Percentiles rank a stretch among this genome's conserved stretches.
Conservation (phyloP, 202 grass and related monocot genomes). For the Saccharum hybrid region DNA sequence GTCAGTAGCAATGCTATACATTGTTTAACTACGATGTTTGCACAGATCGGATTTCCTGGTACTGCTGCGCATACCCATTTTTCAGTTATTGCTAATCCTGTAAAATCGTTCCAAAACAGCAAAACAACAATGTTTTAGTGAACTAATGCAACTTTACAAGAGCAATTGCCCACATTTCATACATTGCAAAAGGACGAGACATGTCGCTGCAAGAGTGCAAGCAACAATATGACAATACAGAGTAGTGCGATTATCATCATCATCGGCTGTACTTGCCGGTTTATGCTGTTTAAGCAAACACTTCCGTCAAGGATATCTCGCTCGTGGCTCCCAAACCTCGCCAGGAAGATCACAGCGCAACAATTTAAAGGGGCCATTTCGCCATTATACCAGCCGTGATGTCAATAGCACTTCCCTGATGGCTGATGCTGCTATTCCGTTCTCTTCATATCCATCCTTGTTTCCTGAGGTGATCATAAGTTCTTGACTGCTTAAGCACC, state of each 20-base stretch:
- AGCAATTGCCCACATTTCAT: neutral
- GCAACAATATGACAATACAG: neutral
- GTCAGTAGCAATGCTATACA: neutral
- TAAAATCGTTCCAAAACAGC: neutral
- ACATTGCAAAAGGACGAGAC: neutral
- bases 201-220: neutral
- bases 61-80: neutral
- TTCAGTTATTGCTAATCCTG: neutral
- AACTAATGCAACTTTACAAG: neutral
- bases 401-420: neutral
- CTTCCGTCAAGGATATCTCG: neutral
- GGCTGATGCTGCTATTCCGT: neutral
- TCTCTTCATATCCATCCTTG: neutral
- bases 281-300: neutral
- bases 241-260: neutral
- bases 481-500: neutral
- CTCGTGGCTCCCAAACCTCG: neutral
- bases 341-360: neutral
- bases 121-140: neutral
- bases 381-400: neutral
- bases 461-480: neutral
- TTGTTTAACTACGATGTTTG: neutral
- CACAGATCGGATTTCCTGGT: neutral
- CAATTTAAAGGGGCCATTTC: neutral
- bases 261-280: neutral